Percentiles rank a stretch among this genome's conserved stretches.
phyloP scores from a whole-genome alignment of 345 rosid species.

The Gossypium mustelinum region DNA sequence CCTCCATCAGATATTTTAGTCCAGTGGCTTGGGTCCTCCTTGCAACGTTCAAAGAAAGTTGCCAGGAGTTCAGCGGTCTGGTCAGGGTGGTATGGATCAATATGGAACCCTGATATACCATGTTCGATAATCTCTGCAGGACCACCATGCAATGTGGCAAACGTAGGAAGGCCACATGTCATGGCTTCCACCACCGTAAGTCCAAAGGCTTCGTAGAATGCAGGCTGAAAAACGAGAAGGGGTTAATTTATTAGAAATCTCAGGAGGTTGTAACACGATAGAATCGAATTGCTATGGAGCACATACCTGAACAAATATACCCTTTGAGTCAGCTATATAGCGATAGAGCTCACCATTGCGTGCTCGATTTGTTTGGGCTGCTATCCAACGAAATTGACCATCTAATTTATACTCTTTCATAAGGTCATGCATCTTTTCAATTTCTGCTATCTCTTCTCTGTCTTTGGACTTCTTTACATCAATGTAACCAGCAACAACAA shows the following conservation, averaged over 20 bases:
- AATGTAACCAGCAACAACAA: conserved; percentile 77
- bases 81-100: conserved; percentile 95
- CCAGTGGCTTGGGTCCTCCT: conserved; percentile 79
- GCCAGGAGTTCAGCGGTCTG: conserved; percentile 54
- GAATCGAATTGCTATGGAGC: neutral
- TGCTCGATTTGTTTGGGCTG: conserved; percentile 88
- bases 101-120: conserved; percentile 81
- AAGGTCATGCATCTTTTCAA: conserved; percentile 81
- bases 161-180: conserved; percentile 96
- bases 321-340: conserved; percentile 76
- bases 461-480: conserved; percentile 78
- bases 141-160: conserved; percentile 95
- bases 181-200: conserved; percentile 96
- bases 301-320: conserved; percentile 88
- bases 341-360: conserved; percentile 95
- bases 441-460: conserved; percentile 93
- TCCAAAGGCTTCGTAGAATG: conserved; percentile 97
- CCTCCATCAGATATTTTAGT: conserved; percentile 67
- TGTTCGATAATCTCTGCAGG: conserved; percentile 94
- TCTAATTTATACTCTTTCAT: conserved; percentile 59
- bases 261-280: neutral
- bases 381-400: conserved; percentile 91
- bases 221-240: conserved; percentile 55
- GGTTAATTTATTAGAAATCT: neutral
- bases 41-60: conserved; percentile 66